Conservation (phyloP, 805 yeast genomes). For the Millerozyma acaciae region DNA sequence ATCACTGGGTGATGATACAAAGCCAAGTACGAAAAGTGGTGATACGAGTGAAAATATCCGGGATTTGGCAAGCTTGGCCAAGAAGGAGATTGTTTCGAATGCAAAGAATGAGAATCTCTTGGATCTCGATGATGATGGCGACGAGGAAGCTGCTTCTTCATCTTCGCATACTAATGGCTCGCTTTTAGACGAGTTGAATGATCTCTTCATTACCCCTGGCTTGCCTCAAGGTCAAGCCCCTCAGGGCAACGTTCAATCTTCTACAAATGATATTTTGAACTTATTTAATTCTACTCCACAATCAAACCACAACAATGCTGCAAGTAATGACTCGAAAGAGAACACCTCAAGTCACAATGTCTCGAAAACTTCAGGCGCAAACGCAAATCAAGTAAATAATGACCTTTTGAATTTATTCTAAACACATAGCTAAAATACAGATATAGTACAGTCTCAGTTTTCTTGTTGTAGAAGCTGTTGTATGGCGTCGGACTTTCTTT, state of each 20-base stretch:
- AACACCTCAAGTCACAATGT: constrained; percentile 12
- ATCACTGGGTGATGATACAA: constrained; percentile 2
- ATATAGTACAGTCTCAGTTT: too few relatives aligned
- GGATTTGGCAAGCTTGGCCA: constrained; percentile 75
- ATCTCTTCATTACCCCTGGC: constrained; percentile 52
- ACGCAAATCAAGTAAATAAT: constrained; percentile 14
- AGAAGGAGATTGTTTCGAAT: constrained; percentile 63
- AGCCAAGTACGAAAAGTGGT: constrained; percentile 10
- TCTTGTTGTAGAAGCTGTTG: too few relatives aligned
- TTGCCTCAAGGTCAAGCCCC: constrained; percentile 16
- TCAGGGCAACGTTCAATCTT: constrained; percentile 11
- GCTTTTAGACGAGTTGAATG: constrained; percentile 71
- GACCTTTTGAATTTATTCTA: constrained; percentile 40
- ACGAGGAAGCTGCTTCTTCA: constrained; percentile 14
- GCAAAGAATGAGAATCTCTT: constrained; percentile 75
- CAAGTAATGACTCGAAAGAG: constrained; percentile 5
- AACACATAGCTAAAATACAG: too few relatives aligned
- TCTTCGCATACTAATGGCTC: constrained; percentile 25
- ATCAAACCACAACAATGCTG: constrained; percentile 4
- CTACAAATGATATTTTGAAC: constrained; percentile 43
- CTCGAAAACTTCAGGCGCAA: background rate
- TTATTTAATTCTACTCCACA: constrained; percentile 31
- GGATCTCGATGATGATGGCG: constrained; percentile 72
- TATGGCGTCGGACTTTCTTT: too few relatives aligned
- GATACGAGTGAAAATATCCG: constrained; percentile 46